Base-by-base conservation (phyloP, 1,284 basidiomycete species). In the Exobasidium cylindrosporum region DNA sequence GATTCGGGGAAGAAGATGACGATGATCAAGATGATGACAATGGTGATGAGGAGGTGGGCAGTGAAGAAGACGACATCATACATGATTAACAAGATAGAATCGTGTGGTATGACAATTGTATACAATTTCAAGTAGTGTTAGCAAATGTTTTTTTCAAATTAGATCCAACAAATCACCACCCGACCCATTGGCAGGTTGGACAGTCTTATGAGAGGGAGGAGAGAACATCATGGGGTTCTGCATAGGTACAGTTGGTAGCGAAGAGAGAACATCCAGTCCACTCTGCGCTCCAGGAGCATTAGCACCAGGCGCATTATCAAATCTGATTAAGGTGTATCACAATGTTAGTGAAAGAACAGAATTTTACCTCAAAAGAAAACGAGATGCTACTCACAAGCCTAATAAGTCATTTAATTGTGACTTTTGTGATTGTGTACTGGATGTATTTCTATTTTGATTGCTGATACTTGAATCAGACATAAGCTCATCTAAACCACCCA, bases 401-500 rank as follows among this genome's bases (percentile, higher is more conserved):
- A 76, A 61, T n/a, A 76, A 54, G 56, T 76, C 74, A 31, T 74
- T 73, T 23, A 76, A 49, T 43, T 70, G 68, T 3, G 62, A 61
- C 5, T 58, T 63, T n/a, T 45, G 24, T 24, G 31, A 31, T 28
- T 57, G 24, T 11, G 62, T 35, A 28, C 50, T 47, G 17, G 35
- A 26, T 53, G 54, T 28, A 23, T 29, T 23, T n/a, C 14, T 17
- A 17, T 54, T 23, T 35, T 40, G 47, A n/a, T 23, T 17, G 2
- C 35, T 28, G 26, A 50, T 50, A 13, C 21, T 50, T 50, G 47
- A 21, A 50, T 57, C 62, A 57, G 66, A 63, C 60, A 76, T 69
- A 31, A 76, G 45, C 35, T 73, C 74, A 30, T 74, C 73, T 47
- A 76, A 40, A n/a, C 70, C 71, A 11, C 74, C 71, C 26, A 74